phyloP scores from a whole-genome alignment of 805 yeast species.

The Candida qinlingensis region DNA sequence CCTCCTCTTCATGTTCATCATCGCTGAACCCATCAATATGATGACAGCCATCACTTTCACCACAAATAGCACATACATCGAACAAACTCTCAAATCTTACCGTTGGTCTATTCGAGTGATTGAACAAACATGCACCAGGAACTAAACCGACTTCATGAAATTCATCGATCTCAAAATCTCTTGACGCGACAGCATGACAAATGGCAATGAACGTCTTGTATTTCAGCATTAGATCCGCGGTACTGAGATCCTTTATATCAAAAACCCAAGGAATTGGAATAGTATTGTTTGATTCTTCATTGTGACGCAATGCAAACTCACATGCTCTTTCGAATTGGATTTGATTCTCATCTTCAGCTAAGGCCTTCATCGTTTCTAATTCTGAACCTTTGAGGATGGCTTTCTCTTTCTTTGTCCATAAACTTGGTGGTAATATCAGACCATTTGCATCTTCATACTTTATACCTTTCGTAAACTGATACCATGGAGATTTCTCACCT shows the following conservation, averaged over 20 bases:
- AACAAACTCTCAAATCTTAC: slow-evolving; percentile 60
- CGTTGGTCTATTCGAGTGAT: slow-evolving; percentile 59
- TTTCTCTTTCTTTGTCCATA: slow-evolving; percentile 55
- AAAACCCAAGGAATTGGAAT: slow-evolving; percentile 28
- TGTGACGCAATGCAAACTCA: slow-evolving; percentile 26
- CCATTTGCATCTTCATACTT: slow-evolving; percentile 26
- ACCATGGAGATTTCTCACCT: slow-evolving; percentile 77
- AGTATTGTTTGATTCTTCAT: slow-evolving; percentile 22
- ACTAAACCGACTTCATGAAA: slow-evolving; percentile 73
- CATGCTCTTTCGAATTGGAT: slow-evolving; percentile 34
- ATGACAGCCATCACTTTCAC: slow-evolving; percentile 36
- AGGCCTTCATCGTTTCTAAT: slow-evolving; percentile 54
- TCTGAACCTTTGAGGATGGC: slow-evolving; percentile 49
- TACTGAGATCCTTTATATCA: slow-evolving; percentile 24
- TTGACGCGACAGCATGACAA: slow-evolving; percentile 59
- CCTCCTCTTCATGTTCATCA: slow-evolving; percentile 11
- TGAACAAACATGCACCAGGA: slow-evolving; percentile 89
- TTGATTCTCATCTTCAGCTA: slow-evolving; percentile 41
- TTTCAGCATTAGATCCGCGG: slow-evolving; percentile 19
- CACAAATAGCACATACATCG: slow-evolving; percentile 50
- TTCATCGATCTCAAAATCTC: slow-evolving; percentile 78
- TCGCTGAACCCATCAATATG: slow-evolving; percentile 11
- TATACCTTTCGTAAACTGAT: slow-evolving; percentile 52
- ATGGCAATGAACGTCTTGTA: slow-evolving; percentile 49
- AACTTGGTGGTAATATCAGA: slow-evolving; percentile 50